A percentile compares a stretch with the other conserved stretches of the same genome.
Conservation (phyloP, 108 stramenopile genomes). For the Nannochloropsis gaditana region DNA sequence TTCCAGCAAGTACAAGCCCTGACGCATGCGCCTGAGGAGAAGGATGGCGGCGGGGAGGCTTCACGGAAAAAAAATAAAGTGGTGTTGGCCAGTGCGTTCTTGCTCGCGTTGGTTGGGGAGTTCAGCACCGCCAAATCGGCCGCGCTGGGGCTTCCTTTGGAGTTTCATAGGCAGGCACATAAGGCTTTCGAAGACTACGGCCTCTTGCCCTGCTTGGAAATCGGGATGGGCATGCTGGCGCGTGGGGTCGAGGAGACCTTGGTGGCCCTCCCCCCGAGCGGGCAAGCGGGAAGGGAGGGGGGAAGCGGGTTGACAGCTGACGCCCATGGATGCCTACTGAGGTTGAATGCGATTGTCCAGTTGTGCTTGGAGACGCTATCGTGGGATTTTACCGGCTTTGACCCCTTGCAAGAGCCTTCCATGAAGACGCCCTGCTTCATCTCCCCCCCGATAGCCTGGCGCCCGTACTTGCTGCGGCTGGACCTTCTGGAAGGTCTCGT, state of each 20-base stretch:
- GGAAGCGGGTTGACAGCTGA: neutral
- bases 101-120: neutral
- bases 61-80: neutral
- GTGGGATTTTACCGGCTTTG: conserved; percentile 6
- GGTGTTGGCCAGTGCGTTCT: neutral
- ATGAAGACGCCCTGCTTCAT: neutral
- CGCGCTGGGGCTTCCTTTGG: neutral
- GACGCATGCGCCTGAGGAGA: neutral
- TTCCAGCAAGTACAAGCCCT: neutral
- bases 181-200: neutral
- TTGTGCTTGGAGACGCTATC: conserved; percentile 10
- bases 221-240: neutral
- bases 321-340: neutral
- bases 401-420: conserved; percentile 8
- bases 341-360: neutral
- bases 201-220: neutral
- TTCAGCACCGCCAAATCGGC: conserved; percentile 19
- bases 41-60: neutral
- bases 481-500: neutral
- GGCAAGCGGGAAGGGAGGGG: neutral
- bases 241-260: neutral
- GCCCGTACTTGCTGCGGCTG: neutral
- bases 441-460: neutral
- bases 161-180: neutral
- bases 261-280: neutral